Percentiles rank a stretch among this genome's conserved stretches.
These are phyloP conservation scores for Zancudomyces culisetae DNA, from an alignment of 371 early-diverging fungal genomes.

Conservation along the genomic window DNA sequence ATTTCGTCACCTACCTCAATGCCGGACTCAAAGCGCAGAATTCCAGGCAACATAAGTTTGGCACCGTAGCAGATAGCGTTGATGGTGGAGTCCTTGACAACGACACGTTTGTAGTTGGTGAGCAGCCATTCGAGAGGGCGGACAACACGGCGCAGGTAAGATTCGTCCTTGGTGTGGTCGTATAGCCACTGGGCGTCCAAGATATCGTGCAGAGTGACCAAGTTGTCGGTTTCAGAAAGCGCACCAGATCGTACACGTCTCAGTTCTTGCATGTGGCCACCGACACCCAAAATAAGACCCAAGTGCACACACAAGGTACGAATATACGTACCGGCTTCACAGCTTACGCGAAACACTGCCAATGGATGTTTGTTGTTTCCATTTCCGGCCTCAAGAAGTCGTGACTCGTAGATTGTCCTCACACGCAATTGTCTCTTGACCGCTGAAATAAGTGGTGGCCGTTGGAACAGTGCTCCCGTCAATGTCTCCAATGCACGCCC, in stretches of 20 bases:
- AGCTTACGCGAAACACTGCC: constrained; percentile 94
- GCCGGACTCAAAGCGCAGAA: constrained; percentile 90
- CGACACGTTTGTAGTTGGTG: constrained; percentile 89
- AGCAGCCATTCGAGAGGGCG: constrained; percentile 94
- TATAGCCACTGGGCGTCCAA: constrained; percentile 97
- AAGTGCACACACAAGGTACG: constrained; percentile 98
- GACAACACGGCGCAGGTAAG: constrained; percentile 86
- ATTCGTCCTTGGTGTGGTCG: constrained; percentile 89
- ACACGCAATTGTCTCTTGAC: constrained; percentile 99
- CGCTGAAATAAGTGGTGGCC: constrained; percentile 99
- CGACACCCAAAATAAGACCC: constrained; percentile 89
- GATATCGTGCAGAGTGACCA: constrained; percentile 99
- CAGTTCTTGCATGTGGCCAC: constrained; percentile 99
- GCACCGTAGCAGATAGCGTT: constrained; percentile 99
- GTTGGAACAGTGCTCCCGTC: constrained; percentile 97
- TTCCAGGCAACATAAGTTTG: constrained; percentile 95
- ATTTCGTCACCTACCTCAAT: constrained; percentile 91
- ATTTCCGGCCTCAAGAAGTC: constrained; percentile 83
- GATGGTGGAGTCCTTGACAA: constrained; percentile 98
- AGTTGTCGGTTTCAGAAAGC: constrained; percentile 77
- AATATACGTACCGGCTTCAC: constrained; percentile 99
- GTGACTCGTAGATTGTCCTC: constrained; percentile 93
- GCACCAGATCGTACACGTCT: constrained; percentile 96
- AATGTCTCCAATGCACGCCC: constrained; percentile 77
- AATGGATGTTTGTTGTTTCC: constrained; percentile 64